phyloP scores from a whole-genome alignment of 306 rosid species.

The Quercus berberidifolia region DNA sequence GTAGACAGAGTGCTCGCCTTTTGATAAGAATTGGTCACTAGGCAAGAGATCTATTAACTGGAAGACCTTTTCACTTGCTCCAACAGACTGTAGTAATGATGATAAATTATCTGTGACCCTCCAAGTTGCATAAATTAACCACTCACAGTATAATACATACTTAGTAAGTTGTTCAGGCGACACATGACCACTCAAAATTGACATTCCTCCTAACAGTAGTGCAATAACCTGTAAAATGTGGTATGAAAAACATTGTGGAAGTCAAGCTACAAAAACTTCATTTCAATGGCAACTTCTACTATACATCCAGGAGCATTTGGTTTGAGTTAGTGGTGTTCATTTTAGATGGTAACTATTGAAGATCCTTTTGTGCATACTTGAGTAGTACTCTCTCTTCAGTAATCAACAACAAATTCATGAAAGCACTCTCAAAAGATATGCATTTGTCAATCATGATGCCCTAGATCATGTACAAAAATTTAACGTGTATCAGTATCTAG shows the following conservation, averaged over 20 bases:
- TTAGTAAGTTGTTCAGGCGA: slow-evolving; percentile 77
- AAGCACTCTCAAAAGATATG: not conserved
- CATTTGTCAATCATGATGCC: not conserved
- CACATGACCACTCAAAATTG: slow-evolving; percentile 40
- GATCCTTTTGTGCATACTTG: not conserved
- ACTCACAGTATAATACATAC: slow-evolving; percentile 82
- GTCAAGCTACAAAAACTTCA: not conserved
- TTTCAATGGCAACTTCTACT: not conserved
- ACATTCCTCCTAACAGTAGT: slow-evolving; percentile 59
- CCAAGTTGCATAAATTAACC: slow-evolving; percentile 90
- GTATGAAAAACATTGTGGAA: slow-evolving; percentile 7
- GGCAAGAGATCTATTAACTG: slow-evolving; percentile 58
- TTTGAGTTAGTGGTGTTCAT: not conserved
- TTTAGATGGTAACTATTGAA: not conserved
- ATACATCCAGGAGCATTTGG: not conserved
- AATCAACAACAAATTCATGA: not conserved
- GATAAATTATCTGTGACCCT: slow-evolving; percentile 68
- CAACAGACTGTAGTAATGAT: slow-evolving; percentile 74
- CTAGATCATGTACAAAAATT: not conserved
- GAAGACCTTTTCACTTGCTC: slow-evolving; percentile 68
- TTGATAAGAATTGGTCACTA: slow-evolving; percentile 51
- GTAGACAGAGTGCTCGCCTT: slow-evolving; percentile 43
- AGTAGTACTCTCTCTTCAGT: not conserved
- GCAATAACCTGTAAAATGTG: slow-evolving; percentile 58
- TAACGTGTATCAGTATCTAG: not conserved